phyloP scores from a whole-genome alignment of 148 eudicot species.

The Euryodendron excelsum region DNA sequence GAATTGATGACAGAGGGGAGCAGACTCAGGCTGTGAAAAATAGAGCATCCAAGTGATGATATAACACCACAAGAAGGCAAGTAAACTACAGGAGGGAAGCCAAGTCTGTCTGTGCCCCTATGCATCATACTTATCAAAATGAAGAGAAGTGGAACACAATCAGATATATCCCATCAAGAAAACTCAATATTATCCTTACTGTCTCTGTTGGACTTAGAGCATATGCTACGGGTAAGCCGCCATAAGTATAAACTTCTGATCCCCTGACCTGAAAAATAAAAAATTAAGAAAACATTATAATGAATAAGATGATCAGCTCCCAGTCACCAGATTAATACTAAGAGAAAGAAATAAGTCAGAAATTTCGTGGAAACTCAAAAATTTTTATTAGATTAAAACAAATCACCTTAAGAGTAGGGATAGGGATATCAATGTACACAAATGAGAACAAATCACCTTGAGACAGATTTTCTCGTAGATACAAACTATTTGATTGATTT shows the following conservation, averaged over 20 bases:
- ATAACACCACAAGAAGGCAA: neutral
- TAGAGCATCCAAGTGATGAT: neutral
- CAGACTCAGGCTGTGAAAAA: neutral
- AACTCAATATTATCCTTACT: constrained; percentile 43
- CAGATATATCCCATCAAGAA: constrained; percentile 1
- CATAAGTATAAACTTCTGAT: constrained; percentile 64
- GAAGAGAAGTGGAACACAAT: neutral
- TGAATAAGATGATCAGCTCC: neutral
- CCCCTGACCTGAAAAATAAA: constrained; percentile 70
- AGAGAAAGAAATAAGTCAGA: neutral
- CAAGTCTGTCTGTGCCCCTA: neutral
- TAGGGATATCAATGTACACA: neutral
- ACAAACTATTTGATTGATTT: constrained; percentile 1
- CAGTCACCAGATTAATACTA: neutral
- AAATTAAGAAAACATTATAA: neutral
- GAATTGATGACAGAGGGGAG: neutral
- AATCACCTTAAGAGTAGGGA: neutral
- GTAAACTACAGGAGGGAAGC: constrained; percentile 1
- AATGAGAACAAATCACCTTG: neutral
- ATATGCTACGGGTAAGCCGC: constrained; percentile 74
- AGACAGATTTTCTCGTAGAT: neutral
- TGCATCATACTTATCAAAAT: neutral
- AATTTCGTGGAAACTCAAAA: neutral
- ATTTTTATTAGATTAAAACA: neutral
- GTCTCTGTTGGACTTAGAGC: constrained; percentile 76